Evolutionary conservation across 257 asterid species (phyloP).

Genomic region (Gentiana dahurica): DNA sequence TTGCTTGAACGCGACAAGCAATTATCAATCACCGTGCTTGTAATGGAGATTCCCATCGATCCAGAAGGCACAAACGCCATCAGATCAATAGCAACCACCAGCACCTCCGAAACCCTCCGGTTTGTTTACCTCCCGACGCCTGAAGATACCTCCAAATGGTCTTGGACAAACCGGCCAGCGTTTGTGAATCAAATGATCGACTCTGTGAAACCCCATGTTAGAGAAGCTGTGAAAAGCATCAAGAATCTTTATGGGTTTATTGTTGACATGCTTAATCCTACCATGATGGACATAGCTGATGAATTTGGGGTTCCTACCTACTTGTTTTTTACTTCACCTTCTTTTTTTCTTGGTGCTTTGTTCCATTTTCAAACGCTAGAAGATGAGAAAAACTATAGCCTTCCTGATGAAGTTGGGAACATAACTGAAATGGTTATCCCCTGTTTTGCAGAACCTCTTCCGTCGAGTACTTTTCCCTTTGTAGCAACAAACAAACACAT

Average conservation of each 20-base stretch:
- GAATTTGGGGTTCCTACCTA: constrained; percentile 35
- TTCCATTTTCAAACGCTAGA: constrained; percentile 51
- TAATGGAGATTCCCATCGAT: constrained; percentile 48
- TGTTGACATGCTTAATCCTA: constrained; percentile 54
- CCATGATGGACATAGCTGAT: constrained; percentile 43
- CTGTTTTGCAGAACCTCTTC: constrained; percentile 33
- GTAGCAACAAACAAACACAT: constrained; percentile 27
- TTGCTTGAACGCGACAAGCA: constrained; percentile 17
- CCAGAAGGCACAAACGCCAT: constrained; percentile 37
- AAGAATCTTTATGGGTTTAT: constrained; percentile 24
- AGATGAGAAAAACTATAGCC: constrained; percentile 32
- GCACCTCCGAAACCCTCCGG: constrained; percentile 17
- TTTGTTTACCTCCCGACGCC: constrained; percentile 38
- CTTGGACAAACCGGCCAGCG: constrained; percentile 42
- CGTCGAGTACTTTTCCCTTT: constrained; percentile 27
- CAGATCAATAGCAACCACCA: constrained; percentile 27
- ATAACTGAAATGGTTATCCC: constrained; percentile 21
- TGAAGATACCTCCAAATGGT: constrained; percentile 54
- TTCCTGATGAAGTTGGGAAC: constrained; percentile 24
- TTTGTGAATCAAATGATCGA: constrained; percentile 37
- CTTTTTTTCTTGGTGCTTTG: constrained; percentile 48
- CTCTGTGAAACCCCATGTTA: constrained; percentile 33
- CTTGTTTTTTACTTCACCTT: constrained; percentile 54
- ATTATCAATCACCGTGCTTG: constrained; percentile 34
- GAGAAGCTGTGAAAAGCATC: constrained; percentile 20